Percentiles rank a stretch among this genome's conserved stretches.
phyloP scores from a whole-genome alignment of 2,329 filamentous ascomycete species.

The Neonectria hederae region DNA sequence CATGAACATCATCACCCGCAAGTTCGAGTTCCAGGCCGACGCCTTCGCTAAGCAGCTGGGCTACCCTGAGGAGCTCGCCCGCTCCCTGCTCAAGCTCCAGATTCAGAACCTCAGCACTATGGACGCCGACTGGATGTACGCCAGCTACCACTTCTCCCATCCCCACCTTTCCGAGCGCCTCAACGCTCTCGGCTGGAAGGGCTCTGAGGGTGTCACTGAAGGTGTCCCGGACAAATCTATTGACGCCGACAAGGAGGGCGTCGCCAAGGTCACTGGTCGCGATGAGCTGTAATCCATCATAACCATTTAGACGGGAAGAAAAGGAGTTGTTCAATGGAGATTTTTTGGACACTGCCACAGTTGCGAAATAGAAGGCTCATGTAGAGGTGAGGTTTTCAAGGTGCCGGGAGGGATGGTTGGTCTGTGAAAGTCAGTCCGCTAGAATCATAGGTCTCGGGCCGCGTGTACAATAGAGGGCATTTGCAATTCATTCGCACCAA shows the following conservation, averaged over 20 bases:
- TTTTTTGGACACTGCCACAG: neutral
- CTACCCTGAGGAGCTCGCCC: conserved; percentile 83
- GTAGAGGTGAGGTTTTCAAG: conserved; percentile 6
- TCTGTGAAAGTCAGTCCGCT: conserved; percentile 18
- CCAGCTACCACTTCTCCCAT: conserved; percentile 98
- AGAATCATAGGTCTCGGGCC: conserved; percentile 29
- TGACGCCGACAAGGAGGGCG: conserved; percentile 51
- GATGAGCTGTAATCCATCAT: conserved; percentile 69
- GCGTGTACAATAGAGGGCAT: conserved; percentile 34
- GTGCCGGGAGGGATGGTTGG: neutral
- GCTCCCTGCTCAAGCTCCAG: conserved; percentile 94
- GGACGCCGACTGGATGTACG: conserved; percentile 99
- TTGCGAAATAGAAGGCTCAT: neutral
- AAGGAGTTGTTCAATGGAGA: neutral
- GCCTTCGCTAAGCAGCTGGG: conserved; percentile 86
- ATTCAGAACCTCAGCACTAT: conserved; percentile 98
- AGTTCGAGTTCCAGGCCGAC: conserved; percentile 96
- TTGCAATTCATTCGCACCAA: conserved; percentile 27
- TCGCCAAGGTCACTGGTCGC: conserved; percentile 76
- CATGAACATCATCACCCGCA: conserved; percentile 95
- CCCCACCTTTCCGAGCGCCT: conserved; percentile 94
- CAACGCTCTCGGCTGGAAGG: conserved; percentile 88
- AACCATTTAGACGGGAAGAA: conserved; percentile 9
- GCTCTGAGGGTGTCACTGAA: conserved; percentile 58
- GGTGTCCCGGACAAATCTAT: conserved; percentile 52